These are phyloP conservation scores for Suhomyces kilbournensis DNA, from an alignment of 805 yeast species.

Conservation along the genomic window DNA sequence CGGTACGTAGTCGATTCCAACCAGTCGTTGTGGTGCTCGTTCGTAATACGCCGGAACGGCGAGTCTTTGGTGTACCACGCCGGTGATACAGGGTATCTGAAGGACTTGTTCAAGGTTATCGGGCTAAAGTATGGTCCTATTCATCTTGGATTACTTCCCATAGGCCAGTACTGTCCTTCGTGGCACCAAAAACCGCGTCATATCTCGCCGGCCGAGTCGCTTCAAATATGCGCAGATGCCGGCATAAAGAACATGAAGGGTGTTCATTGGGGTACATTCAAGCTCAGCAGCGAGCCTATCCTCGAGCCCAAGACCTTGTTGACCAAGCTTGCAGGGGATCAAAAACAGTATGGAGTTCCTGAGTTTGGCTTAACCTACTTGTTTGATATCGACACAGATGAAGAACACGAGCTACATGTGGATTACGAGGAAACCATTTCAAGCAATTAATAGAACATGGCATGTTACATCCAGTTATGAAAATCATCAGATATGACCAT, in stretches of 20 bases:
- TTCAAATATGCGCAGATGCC: conserved; percentile 63
- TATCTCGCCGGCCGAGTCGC: conserved; percentile 74
- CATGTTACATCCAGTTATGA: too few species aligned
- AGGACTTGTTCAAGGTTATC: conserved; percentile 67
- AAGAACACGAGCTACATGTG: neutral
- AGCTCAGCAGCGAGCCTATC: conserved; percentile 82
- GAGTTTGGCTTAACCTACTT: conserved; percentile 71
- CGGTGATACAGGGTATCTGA: conserved; percentile 91
- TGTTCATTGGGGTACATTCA: conserved; percentile 96
- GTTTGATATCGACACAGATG: conserved; percentile 35
- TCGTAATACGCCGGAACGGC: conserved; percentile 61
- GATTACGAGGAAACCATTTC: too few species aligned
- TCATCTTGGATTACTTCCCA: conserved; percentile 71
- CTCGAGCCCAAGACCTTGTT: conserved; percentile 74
- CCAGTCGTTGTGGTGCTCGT: conserved; percentile 85
- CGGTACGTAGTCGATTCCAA: conserved; percentile 78
- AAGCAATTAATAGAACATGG: too few species aligned
- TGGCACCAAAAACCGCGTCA: conserved; percentile 94
- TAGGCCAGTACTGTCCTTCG: conserved; percentile 92
- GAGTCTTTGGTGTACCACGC: conserved; percentile 82
- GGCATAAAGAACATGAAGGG: conserved; percentile 68
- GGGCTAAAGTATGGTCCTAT: conserved; percentile 58
- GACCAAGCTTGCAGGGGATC: conserved; percentile 46
- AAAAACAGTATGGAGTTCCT: conserved; percentile 55
- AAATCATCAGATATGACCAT: too few species aligned